phyloP scores from a whole-genome alignment of 345 rosid genomes.

The Mallotus nudiflorus region DNA sequence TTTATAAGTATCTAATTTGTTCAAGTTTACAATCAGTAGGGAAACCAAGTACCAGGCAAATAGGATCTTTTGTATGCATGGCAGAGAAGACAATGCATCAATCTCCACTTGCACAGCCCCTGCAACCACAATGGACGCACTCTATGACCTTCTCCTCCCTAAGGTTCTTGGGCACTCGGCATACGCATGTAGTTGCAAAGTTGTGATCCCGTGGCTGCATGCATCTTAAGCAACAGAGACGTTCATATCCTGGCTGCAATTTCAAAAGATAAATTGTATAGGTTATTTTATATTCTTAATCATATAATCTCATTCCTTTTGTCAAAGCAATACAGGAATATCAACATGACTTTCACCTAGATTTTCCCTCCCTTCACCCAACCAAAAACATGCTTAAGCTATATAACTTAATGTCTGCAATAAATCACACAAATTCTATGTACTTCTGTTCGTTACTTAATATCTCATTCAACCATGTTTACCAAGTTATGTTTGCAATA shows the following conservation, averaged over 20 bases:
- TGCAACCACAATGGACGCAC: slow-evolving; percentile 86
- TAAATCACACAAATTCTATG: not conserved
- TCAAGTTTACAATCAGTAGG: not conserved
- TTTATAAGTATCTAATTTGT: not conserved
- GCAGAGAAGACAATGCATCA: slow-evolving; percentile 10
- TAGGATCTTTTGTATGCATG: not conserved
- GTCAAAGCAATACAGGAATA: too few species aligned
- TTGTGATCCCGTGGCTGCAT: slow-evolving; percentile 91
- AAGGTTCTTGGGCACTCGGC: slow-evolving; percentile 76
- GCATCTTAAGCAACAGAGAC: slow-evolving; percentile 79
- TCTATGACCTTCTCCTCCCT: slow-evolving; percentile 88
- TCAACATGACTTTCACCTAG: too few species aligned
- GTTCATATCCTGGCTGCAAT: slow-evolving; percentile 80
- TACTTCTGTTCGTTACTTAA: not conserved
- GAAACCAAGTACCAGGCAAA: not conserved
- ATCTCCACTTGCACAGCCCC: slow-evolving; percentile 85
- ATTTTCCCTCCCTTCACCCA: too few species aligned
- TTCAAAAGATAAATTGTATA: too few species aligned
- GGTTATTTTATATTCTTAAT: not conserved
- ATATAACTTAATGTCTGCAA: not conserved
- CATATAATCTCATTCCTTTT: not conserved
- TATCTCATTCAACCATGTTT: not conserved
- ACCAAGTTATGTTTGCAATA: too few species aligned
- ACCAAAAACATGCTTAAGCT: too few species aligned
- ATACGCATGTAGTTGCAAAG: slow-evolving; percentile 84